These are phyloP conservation scores for Hypoxylon lienhwacheense DNA, from an alignment of 495 filamentous ascomycete genomes.

Conservation along the genomic window DNA sequence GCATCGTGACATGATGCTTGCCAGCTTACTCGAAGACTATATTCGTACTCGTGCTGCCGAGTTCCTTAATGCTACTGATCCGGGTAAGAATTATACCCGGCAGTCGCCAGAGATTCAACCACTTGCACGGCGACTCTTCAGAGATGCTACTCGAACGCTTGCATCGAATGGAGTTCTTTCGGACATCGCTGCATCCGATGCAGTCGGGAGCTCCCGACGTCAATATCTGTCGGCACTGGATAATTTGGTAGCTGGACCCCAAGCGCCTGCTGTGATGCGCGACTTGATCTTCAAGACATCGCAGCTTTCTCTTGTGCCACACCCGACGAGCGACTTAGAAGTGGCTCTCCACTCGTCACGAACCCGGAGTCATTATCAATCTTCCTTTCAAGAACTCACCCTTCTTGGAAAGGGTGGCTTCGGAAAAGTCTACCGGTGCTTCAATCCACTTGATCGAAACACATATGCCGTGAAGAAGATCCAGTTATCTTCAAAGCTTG, in stretches of 20 bases:
- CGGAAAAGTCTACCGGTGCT: constrained; percentile 58
- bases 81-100: constrained; percentile 31
- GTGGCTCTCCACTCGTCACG: constrained; percentile 15
- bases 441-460: constrained; percentile 55
- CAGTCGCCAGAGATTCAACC: constrained; percentile 35
- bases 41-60: constrained; percentile 36
- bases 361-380: constrained; percentile 32
- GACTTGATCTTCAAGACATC: constrained; percentile 29
- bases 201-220: constrained; percentile 11
- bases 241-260: constrained; percentile 23
- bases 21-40: constrained; percentile 38
- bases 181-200: constrained; percentile 21
- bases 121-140: constrained; percentile 28
- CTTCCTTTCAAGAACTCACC: constrained; percentile 33
- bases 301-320: constrained; percentile 24
- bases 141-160: constrained; percentile 26
- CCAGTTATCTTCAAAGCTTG: constrained; percentile 50
- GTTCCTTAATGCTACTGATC: constrained; percentile 32
- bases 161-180: constrained; percentile 33
- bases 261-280: constrained; percentile 23
- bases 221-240: constrained; percentile 36
- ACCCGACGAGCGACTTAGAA: constrained; percentile 26
- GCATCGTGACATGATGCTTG: constrained; percentile 41
- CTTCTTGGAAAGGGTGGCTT: constrained; percentile 58
- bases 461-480: constrained; percentile 61